phyloP scores from a whole-genome alignment of 345 rosid species.

The Camelina laxa region DNA sequence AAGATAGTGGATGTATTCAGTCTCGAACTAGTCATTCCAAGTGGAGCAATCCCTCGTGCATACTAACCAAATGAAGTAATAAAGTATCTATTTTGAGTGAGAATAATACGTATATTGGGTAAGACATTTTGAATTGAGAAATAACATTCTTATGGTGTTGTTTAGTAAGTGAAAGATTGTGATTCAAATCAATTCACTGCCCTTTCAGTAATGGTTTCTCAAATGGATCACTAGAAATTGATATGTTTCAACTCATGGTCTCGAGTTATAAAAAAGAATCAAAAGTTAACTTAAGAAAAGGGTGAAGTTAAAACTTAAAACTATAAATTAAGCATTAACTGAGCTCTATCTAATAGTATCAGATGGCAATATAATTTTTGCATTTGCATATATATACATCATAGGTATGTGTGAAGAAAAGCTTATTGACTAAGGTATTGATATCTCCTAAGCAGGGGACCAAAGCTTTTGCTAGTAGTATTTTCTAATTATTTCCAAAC shows the following conservation, averaged over 20 bases:
- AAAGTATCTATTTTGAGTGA: background rate
- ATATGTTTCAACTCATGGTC: background rate
- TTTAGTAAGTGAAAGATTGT: background rate
- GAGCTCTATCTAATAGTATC: background rate
- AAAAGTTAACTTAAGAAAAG: background rate
- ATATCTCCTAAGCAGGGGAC: slow-evolving; percentile 40
- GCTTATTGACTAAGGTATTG: slow-evolving; percentile 2
- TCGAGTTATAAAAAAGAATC: background rate
- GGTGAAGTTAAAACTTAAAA: background rate
- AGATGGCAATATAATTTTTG: background rate
- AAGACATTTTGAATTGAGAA: background rate
- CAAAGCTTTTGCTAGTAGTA: slow-evolving; percentile 26
- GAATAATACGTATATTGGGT: background rate
- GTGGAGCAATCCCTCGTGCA: background rate
- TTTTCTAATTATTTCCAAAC: slow-evolving; percentile 17
- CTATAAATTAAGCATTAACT: background rate
- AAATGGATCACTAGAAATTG: background rate
- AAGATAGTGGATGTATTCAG: background rate
- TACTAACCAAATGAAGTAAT: background rate
- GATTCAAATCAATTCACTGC: background rate
- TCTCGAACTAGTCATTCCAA: background rate
- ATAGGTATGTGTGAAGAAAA: slow-evolving; percentile 4
- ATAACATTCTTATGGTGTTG: too few relatives aligned
- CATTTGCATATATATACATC: background rate
- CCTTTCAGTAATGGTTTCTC: background rate